Evolutionary conservation across 352 stramenopile genomes (phyloP), one percentile per base, ranked within the genome.

Genomic region (Globisporangium canariense): DNA sequence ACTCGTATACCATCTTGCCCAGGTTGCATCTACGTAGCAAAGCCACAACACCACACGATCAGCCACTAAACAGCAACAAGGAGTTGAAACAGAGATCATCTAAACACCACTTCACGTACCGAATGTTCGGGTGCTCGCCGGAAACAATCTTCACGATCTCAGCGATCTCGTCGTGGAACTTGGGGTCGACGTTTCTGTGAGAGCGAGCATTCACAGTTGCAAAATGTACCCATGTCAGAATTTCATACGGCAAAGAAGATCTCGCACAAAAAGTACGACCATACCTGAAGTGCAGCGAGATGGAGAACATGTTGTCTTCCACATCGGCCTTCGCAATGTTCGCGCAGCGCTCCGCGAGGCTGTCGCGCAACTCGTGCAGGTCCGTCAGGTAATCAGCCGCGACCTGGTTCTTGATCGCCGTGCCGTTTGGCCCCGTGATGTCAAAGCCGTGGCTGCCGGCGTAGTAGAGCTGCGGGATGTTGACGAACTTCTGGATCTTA

Each of bases 1-100:
- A 93, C 63, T 97, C 90, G 66, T 83, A 96, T 14, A 97, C 90
- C 88, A 94, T 93, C 68, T 96, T 96, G 57, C 88, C 88, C 53
- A 87, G 71, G 66, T 90, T 91, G 67, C 88, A 77, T 59, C 87
- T 90, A 40, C 5, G n/a, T 22, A 62, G 46, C n/a, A 50, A 36
- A 20, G 36, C 34, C 13, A 30, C 14, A 16, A 54, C 4, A 20
- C 0, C 14, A 7, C 22, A 36, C 10, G 11, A 10, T 4, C 36
- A 16, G 11, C 16, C 9, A 36, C 4, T 36, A 36, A 36, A 9
- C 32, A 36, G 32, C 32, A 36, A 36, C 32, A 36, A 36, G 32
- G 32, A 36, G 32, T 36, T 36, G 32, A 36, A 36, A 36, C 1
- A 47, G 20, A 60, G 36, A 59, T 43, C 32, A 45, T n/a, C 66